Evolutionary conservation across 371 early-diverging fungal genomes (phyloP), one percentile per base, ranked within the genome.

Genomic region (Mortierella sp.): DNA sequence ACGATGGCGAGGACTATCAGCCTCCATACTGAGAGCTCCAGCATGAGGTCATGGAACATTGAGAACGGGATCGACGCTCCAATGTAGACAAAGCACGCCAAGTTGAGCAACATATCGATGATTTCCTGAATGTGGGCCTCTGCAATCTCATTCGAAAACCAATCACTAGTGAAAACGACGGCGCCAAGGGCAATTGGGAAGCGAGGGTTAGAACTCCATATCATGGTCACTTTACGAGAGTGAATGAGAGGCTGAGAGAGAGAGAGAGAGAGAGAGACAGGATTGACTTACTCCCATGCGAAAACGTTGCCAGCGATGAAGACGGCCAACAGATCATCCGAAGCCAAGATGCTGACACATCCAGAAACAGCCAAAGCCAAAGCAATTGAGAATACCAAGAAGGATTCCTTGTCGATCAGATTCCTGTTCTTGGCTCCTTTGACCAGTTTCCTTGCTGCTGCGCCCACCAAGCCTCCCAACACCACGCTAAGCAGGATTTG

Each of bases 291-390:
- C 83, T 94, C 91, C 94, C 94, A 95, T 5, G 94, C 88, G 53
- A 96, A 91, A 12, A 90, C 85, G 63, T 92, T 91, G 12, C 99
- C 98, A 9, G 95, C 93, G 50, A 95, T 83, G 81, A 98, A 97
- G 58, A 91, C 90, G 34, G 96, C 94, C 17, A 99, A 77, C n/a
- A 99, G 81, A 58, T 95, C 95, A 71, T 95, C 95, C 51, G 92
- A 90, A 12, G 92, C 90, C 3, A 97, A 74, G 9, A 93, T 72
- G 8, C 91, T 86, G 16, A 92, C 89, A 13, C 88, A 51, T 0
- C 98, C 97, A 44, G 92, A 83, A 4, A 93, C 79, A 54, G 95
- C 85, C 22, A 96, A 69, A 1, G 97, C 85, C 43, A 99, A 83
- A 0, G 95, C 91, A 47, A 98, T 85, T 0, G 92, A 83, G 67